Evolutionary conservation across 768 basidiomycete species (phyloP), one percentile per base, ranked within the genome.

Genomic region (Suillus weaverae): DNA sequence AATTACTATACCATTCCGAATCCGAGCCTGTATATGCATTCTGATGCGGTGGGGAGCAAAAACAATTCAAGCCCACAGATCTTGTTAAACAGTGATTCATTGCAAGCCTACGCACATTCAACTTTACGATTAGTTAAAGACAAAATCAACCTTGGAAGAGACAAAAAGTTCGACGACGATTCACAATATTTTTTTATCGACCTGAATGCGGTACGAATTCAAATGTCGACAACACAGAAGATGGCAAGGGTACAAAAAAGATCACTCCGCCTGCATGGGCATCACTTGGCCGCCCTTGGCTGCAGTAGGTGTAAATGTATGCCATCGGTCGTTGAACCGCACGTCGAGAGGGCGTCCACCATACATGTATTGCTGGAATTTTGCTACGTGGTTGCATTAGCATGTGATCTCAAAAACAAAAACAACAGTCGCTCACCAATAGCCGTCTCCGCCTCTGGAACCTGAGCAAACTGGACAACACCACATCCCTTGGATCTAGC

Each of bases 361-460:
- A 70, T 97, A 97, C 87, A 95, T 89, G 71, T 98, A 98, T 35
- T 90, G 88, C 74, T 93, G 92, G 84, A 98, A 98, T 79, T 97
- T 98, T 62, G 94, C 93, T 86, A 65, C 48, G 63, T 36, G 50
- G 51, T 35, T 20, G 18, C 3, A 3, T 59, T 7, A 59, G 39
- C 11, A 5, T 32, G 11, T 6, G 16, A 30, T 6, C 30, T 10
- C 56, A 18, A 39, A 10, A 68, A 22, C 32, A 11, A 32, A 9
- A 20, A 16, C 4, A 32, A 74, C 3, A 14, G 50, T 30, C 7
- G 7, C 87, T 9, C 66, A 92, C 91, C 89, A 62, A 97, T 96
- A 5, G 96, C 96, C 11, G 95, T 96, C 79, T 97, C 94, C 9
- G 96, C 97, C 76, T 98, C 96, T 8, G 81, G 74, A 32, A 92